Conservation (phyloP, 1,139 yeast genomes). For the Candida glucosophila region DNA sequence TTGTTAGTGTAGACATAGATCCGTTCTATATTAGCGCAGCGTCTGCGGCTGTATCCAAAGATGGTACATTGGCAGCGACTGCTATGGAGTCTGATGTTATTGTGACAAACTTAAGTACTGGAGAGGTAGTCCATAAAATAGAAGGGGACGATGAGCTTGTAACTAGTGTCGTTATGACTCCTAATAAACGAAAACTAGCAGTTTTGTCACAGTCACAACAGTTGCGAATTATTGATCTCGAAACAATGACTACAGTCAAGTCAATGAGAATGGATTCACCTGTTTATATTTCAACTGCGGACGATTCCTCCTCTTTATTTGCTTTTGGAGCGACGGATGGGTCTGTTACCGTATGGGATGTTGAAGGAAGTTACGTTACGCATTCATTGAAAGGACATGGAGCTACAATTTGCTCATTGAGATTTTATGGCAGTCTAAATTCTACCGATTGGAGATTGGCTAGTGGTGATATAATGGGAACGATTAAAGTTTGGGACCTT, state of each 20-base stretch:
- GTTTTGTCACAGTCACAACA: conserved; percentile 80
- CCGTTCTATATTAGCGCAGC: conserved; percentile 89
- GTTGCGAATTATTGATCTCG: conserved; percentile 53
- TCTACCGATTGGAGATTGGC: conserved; percentile 71
- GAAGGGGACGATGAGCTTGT: conserved; percentile 84
- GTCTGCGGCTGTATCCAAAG: conserved; percentile 58
- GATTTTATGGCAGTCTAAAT: conserved; percentile 66
- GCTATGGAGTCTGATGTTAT: conserved; percentile 69
- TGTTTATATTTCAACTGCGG: conserved; percentile 69
- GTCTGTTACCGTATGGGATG: conserved; percentile 83
- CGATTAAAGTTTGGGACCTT: conserved; percentile 83
- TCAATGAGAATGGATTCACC: conserved; percentile 64
- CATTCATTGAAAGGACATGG: conserved; percentile 94
- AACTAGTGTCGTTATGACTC: conserved; percentile 67
- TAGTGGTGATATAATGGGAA: conserved; percentile 84
- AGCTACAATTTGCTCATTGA: conserved; percentile 74
- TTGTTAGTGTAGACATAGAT: conserved; percentile 24
- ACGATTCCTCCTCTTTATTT: conserved; percentile 73
- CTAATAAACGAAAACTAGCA: conserved; percentile 64
- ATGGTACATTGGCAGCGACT: conserved; percentile 69
- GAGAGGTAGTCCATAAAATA: conserved; percentile 49
- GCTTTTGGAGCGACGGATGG: conserved; percentile 98
- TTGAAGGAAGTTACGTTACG: conserved; percentile 79
- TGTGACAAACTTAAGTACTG: conserved; percentile 54
- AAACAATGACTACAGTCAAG: conserved; percentile 39